Evolutionary conservation across 1,284 basidiomycete genomes (phyloP), one percentile per base, ranked within the genome.

Genomic region (Polyporus tsugae): DNA sequence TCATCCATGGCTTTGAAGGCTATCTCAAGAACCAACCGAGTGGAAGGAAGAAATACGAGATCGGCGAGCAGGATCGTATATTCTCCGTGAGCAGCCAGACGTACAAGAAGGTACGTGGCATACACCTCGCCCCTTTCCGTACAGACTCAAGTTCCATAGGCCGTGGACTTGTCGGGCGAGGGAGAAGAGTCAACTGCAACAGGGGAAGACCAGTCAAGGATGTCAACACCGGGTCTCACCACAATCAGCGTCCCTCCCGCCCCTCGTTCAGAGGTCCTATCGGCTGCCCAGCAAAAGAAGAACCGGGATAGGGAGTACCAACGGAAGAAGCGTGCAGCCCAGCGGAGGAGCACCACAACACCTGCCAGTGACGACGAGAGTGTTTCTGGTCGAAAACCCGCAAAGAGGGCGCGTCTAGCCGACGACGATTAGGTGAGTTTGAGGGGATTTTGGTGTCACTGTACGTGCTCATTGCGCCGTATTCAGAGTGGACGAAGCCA

Each of bases 1-100:
- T 95, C 68, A 90, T 95, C 55, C 90, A 91, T 73, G 93, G 93
- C 7, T 94, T 94, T 73, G 93, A 95, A 62, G 88, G 89, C 52
- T 95, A 94, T 75, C 85, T 94, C 69, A 95, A 95, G 80, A 92
- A 91, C 66, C 90, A 89, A 70, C 86, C 86, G 6, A 83, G 85
- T 7, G 88, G 84, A 9, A 82, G 91, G 72, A 85, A 90, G 77
- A 91, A 90, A 76, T 87, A 90, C 73, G 92, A 94, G 72, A 84
- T 93, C 64, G 86, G 85, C 66, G 93, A 94, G 63, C 81, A 85
- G n/a, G 93, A 95, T 75, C 85, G 93, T 57, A 82, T 94, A 71
- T 95, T 95, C 80, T 93, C 93, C 1, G 89, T 85, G 67, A 94
- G 92, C 79, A 94, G 92, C 72, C 75, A 86, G 42, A 93, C 92